phyloP scores from a whole-genome alignment of 352 stramenopile species.

The Pythium diclinum region DNA sequence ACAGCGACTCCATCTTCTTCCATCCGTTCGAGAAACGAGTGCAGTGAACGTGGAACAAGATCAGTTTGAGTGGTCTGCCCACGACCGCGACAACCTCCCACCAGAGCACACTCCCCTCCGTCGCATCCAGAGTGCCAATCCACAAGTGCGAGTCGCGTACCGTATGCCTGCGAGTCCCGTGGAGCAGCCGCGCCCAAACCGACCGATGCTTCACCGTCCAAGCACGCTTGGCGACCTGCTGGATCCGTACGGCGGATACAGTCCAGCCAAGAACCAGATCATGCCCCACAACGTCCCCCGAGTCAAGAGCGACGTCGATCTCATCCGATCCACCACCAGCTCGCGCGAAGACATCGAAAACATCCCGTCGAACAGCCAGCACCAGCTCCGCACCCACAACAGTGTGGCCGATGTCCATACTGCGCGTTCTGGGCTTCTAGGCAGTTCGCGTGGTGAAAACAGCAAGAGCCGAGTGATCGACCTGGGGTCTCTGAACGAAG shows the following conservation, averaged over 20 bases:
- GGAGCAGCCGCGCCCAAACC: slow-evolving; percentile 14
- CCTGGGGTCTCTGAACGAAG: slow-evolving; percentile 3
- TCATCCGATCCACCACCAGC: slow-evolving; percentile 6
- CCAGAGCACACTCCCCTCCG: slow-evolving; percentile 12
- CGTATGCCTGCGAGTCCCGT: slow-evolving; percentile 22
- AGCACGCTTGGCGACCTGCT: slow-evolving; percentile 23
- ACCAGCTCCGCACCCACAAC: slow-evolving; percentile 1
- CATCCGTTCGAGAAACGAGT: slow-evolving; percentile 14
- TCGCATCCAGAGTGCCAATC: slow-evolving; percentile 15
- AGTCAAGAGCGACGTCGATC: slow-evolving; percentile 21
- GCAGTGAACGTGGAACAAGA: not conserved
- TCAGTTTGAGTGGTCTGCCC: slow-evolving; percentile 6
- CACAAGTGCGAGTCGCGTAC: slow-evolving; percentile 15
- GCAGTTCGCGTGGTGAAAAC: slow-evolving; percentile 3
- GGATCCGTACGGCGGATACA: slow-evolving; percentile 19
- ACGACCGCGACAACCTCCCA: slow-evolving; percentile 7
- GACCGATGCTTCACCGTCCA: slow-evolving; percentile 15
- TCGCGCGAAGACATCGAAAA: slow-evolving; percentile 7
- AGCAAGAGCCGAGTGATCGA: slow-evolving; percentile 4
- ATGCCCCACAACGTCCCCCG: slow-evolving; percentile 14
- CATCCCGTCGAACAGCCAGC: slow-evolving; percentile 8
- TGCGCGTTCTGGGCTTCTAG: not conserved
- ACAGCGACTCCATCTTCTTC: slow-evolving; percentile 12
- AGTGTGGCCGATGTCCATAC: not conserved
- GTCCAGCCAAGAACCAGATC: slow-evolving; percentile 14